phyloP scores from a whole-genome alignment of 129 eudicot genomes.

The Daucus carota region DH1_v3.0 NC_030387.2:7766001-7766500 shows the following conservation, averaged over 20 bases:
- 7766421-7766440: conserved; percentile 43
- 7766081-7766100: not conserved
- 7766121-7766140: conserved; percentile 49
- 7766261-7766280: too few species aligned
- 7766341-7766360: too few species aligned
- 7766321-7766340: too few species aligned
- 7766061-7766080: not conserved
- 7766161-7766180: conserved; percentile 41
- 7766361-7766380: conserved; percentile 14
- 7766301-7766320: too few species aligned
- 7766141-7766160: conserved; percentile 51
- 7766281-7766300: too few species aligned
- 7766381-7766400: conserved; percentile 74
- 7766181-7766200: conserved; percentile 35
- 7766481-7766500: conserved; percentile 58
- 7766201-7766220: not conserved
- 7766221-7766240: not conserved
- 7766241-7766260: not conserved
- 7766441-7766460: conserved; percentile 53
- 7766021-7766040: not conserved
- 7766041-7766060: not conserved
- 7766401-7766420: conserved; percentile 65
- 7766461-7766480: conserved; percentile 61
- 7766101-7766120: not conserved
- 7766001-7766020: not conserved